phyloP scores from a whole-genome alignment of 306 rosid genomes.

The Trichosanthes truncata region DNA sequence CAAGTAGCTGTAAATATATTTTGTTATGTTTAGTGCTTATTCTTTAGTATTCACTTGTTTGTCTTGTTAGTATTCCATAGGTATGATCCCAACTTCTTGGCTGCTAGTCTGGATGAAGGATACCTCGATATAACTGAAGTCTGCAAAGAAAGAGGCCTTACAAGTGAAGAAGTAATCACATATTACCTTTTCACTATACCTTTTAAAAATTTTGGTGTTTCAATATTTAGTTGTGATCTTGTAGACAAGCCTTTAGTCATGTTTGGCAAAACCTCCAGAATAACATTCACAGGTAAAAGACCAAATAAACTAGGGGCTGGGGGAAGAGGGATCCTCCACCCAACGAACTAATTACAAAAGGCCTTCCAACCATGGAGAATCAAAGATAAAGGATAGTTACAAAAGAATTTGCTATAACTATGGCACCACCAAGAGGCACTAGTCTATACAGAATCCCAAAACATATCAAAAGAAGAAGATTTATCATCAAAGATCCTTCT shows the following conservation, averaged over 20 bases:
- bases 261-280: no score
- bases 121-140: slow-evolving; percentile 85
- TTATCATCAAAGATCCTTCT: no score
- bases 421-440: no score
- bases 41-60: neutral
- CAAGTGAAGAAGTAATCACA: slow-evolving; percentile 50
- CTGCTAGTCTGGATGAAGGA: slow-evolving; percentile 90
- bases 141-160: slow-evolving; percentile 54
- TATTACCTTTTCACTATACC: neutral
- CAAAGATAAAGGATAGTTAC: no score
- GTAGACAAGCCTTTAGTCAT: neutral
- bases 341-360: neutral
- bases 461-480: no score
- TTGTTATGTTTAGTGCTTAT: slow-evolving; percentile 10
- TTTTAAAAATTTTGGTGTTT: neutral
- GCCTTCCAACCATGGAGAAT: neutral
- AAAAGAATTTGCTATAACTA: no score
- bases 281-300: no score
- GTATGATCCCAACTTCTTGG: slow-evolving; percentile 76
- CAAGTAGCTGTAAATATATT: neutral
- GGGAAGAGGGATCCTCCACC: neutral
- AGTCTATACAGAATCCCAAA: no score
- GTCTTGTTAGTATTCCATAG: slow-evolving; percentile 53
- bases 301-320: neutral
- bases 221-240: neutral